phyloP scores from a whole-genome alignment of 257 asterid species.

The Gentiana dahurica region DNA sequence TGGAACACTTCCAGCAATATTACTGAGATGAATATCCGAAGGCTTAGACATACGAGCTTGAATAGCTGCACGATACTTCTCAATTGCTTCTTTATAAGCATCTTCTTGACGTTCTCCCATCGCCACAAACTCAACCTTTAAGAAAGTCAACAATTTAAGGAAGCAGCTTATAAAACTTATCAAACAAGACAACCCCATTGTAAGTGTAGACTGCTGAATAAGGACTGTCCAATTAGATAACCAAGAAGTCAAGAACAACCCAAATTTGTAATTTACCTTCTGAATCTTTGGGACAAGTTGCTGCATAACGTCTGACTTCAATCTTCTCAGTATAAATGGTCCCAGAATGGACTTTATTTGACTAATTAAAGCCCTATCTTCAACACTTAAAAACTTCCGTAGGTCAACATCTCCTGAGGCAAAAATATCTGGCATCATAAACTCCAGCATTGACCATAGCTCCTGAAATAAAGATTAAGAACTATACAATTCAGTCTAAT shows the following conservation, averaged over 20 bases:
- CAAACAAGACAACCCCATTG: too few species aligned
- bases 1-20: conserved; percentile 43
- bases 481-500: neutral
- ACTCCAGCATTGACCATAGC: conserved; percentile 98
- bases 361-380: conserved; percentile 60
- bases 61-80: conserved; percentile 63
- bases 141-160: neutral
- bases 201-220: too few species aligned
- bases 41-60: conserved; percentile 64
- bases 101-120: conserved; percentile 75
- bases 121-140: conserved; percentile 66
- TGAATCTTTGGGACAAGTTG: conserved; percentile 86
- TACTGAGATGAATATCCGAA: conserved; percentile 26
- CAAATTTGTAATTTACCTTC: conserved; percentile 32
- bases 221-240: neutral
- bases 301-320: conserved; percentile 93
- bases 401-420: conserved; percentile 92
- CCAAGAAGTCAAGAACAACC: conserved; percentile 9
- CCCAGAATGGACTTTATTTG: conserved; percentile 93
- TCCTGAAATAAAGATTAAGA: conserved; percentile 55
- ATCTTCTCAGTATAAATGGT: conserved; percentile 85
- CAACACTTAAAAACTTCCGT: conserved; percentile 72
- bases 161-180: too few species aligned
- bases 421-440: conserved; percentile 92
- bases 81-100: conserved; percentile 86